Evolutionary conservation across 768 basidiomycete genomes (phyloP).

Genomic region (Gloeopeniophorella convolvens): DNA sequence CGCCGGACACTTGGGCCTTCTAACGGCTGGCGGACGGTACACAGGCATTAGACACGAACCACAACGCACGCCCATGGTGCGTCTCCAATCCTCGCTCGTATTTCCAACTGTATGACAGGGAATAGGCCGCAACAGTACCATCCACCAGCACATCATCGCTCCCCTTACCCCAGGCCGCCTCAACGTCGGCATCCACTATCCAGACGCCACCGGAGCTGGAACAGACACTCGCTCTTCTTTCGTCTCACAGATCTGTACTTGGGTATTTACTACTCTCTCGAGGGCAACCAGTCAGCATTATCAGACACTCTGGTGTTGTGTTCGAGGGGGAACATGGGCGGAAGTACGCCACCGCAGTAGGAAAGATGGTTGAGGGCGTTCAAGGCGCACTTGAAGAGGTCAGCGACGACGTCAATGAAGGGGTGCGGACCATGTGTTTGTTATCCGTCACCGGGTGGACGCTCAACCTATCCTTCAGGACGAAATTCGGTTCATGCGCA

Average conservation of each 20-base stretch:
- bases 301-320: slow-evolving; percentile 77
- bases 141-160: slow-evolving; percentile 17
- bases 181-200: slow-evolving; percentile 18
- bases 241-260: slow-evolving; percentile 77
- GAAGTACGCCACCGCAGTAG: slow-evolving; percentile 67
- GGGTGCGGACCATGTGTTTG: slow-evolving; percentile 37
- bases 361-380: slow-evolving; percentile 71
- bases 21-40: too few relatives aligned
- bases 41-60: too few relatives aligned
- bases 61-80: neutral
- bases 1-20: too few relatives aligned
- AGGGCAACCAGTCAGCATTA: slow-evolving; percentile 65
- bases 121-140: slow-evolving; percentile 9
- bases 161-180: slow-evolving; percentile 22
- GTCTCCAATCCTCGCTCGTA: neutral
- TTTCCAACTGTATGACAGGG: neutral
- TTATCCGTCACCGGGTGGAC: neutral
- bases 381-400: slow-evolving; percentile 75
- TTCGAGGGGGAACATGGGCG: slow-evolving; percentile 81
- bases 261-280: slow-evolving; percentile 83
- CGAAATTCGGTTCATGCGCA: slow-evolving; percentile 80
- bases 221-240: slow-evolving; percentile 66
- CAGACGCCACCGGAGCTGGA: slow-evolving; percentile 74
- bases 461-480: slow-evolving; percentile 43
- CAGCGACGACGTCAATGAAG: slow-evolving; percentile 53